Evolutionary conservation across 2,329 filamentous ascomycete species (phyloP), one percentile per base, ranked within the genome.

Genomic region (Exophiala mesophila): DNA sequence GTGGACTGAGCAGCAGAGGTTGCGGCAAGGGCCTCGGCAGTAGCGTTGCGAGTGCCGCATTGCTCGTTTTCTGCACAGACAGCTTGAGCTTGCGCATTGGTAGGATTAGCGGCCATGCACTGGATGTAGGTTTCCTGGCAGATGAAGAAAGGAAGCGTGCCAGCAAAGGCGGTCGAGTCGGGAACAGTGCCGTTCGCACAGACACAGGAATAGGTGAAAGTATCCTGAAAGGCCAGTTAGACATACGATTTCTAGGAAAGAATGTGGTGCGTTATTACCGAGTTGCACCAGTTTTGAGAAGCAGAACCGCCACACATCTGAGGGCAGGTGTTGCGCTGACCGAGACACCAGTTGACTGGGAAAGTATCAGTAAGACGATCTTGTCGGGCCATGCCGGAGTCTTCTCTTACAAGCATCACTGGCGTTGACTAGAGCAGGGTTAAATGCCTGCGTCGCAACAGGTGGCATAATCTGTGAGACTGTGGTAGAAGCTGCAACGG

Each of bases 81-180:
- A 39, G 63, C 53, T 54, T 74, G 69, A 39, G 62, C 65, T 45
- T 69, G 58, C 30, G 66, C 59, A 48, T 75, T 63, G 47, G 71
- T 62, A 53, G 69, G 63, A 55, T 72, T 55, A 44, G 62, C 57
- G 19, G 50, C n/a, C 45, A 73, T 68, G 57, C 73, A 76, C 53
- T 73, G 66, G 17, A 51, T 54, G 57, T 63, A 76, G 63, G 70
- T 74, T 50, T 63, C 63, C 55, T 71, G 57, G 67, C 80, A 83
- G 61, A 78, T 70, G 61, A 69, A 80, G 63, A 69, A 77, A 30
- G 78, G 78, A 36, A 84, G 65, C 17, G 77, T 78, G 61, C 76
- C 65, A 40, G 63, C 54, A 64, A 80, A 84, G 54, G 68, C 64
- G 47, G 65, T 60, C 54, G 80, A 69, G 57, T 79, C 71, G 53